Evolutionary conservation across 306 rosid species (phyloP), one percentile per base, ranked within the genome.

Genomic region (Adenanthera pavonina): DNA sequence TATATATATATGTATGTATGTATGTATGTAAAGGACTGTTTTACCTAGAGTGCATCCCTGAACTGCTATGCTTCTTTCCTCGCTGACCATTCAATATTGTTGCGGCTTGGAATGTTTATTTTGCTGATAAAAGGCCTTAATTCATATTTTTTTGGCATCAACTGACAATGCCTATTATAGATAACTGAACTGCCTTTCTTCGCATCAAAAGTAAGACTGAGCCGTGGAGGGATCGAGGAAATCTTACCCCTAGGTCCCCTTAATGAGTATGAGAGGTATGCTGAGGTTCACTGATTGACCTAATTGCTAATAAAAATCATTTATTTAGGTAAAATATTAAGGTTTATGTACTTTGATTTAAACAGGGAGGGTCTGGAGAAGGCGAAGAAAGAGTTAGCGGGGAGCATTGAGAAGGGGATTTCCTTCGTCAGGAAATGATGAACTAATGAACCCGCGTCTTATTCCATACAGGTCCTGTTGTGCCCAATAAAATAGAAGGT

Each of bases 121-220:
- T 46, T 43, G 72, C 12, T 36, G 5, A 15, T 33, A 52, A 62
- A 34, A 19, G 20, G 47, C 25, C 51, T 13, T 9, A 74, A 57
- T 12, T 10, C 51, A 62, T 67, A 36, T 25, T 61, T 51, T 61
- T 51, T 75, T 69, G 10, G 13, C 6, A 17, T 41, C 46, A 66
- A 80, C 74, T 75, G 78, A 85, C 61, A 44, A 60, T 53, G 34
- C 75, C 20, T 17, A 2, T 74, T 3, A 56, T 30, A 94, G 97
- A 95, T 94, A 82, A 92, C 97, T 48, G 98, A 94, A 79, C 92
- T 94, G 70, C 97, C 97, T 15, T 94, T 88, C 94, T 92, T 94
- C 72, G 97, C 98, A 73, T 86, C 98, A 72, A 94, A 88, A 83
- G 92, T 92, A 51, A 89, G 90, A 76, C 91, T 94, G 56, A 94